Base-by-base conservation (phyloP, 306 rosid genomes). In the Prunus fruticosa region DNA sequence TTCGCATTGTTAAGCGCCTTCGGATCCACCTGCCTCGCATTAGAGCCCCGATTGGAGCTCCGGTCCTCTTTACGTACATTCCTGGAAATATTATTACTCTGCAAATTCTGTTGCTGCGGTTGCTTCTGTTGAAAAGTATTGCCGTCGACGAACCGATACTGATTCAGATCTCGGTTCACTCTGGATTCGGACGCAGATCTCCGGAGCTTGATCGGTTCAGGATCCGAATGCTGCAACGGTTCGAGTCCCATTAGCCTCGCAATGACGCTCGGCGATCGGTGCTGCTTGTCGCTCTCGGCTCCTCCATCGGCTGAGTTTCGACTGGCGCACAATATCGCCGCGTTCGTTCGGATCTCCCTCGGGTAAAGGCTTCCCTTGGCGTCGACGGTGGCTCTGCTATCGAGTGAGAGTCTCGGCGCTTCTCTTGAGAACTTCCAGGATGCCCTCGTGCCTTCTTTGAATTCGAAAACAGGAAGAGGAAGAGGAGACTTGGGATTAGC, bases 161-260 rank as follows among this genome's bases (percentile, higher is more conserved):
- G 93, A 46, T 76, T 82, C 65, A 88, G 90, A 82, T 90, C 97
- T 83, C 89, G 83, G 71, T 86, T 76, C 3, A 84, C 91, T 75
- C 99, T 88, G 22, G 99, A 95, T 76, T 95, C 99, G 6, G 99
- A 95, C 0, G 92, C 88, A 15, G 99, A 95, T 88, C 99, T 86
- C 68, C 94, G 91, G 14, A 95, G 97, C 84, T 86, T 90, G 8
- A 22, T 61, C 57, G 90, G 87, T 70, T 87, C 86, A 0, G 90
- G 80, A 49, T 85, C 90, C 20, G 96, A 84, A 53, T 15, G 64
- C 32, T 25, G 84, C 19, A 92, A 19, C 5, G 93, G 81, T 60
- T 89, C 97, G 4, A 95, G 91, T 23, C 99, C 99, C 99, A 95
- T 95, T 27, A 95, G 86, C 79, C 95, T 87, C 0, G 93, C 97